These are phyloP conservation scores for Hypoxylon sp. DNA, from an alignment of 2,329 filamentous ascomycete species.

Conservation along the genomic window DNA sequence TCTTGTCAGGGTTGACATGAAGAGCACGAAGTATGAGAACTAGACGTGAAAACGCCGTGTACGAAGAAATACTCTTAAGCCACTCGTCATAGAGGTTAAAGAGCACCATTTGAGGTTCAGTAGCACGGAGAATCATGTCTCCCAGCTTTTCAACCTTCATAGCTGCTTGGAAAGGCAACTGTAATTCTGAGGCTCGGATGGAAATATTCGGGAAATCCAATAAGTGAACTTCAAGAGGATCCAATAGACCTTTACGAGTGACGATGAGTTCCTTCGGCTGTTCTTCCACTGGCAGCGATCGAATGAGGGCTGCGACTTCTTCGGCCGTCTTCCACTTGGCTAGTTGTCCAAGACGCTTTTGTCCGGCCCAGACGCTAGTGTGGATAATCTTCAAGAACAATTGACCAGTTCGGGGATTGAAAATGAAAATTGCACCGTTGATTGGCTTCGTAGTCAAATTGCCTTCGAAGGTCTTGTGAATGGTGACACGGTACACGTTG, in stretches of 20 bases:
- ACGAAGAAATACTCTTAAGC: slow-evolving; percentile 98
- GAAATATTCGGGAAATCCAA: slow-evolving; percentile 99
- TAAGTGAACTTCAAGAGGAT: slow-evolving; percentile 96
- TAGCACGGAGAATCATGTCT: slow-evolving; percentile 98
- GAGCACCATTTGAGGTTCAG: slow-evolving; percentile 99
- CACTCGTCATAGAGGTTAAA: slow-evolving; percentile 99
- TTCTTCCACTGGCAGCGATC: slow-evolving; percentile 95
- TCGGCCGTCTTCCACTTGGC: slow-evolving; percentile 99
- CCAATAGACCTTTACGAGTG: slow-evolving; percentile 94
- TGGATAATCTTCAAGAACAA: slow-evolving; percentile 99
- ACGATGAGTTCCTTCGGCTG: slow-evolving; percentile 99
- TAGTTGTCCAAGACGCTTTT: slow-evolving; percentile 97
- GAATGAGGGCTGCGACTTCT: slow-evolving; percentile 97
- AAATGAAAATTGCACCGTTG: slow-evolving; percentile 99
- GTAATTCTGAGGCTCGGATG: slow-evolving; percentile 95
- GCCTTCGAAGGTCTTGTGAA: slow-evolving; percentile 99
- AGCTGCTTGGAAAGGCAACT: slow-evolving; percentile 97
- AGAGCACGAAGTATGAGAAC: slow-evolving; percentile 93
- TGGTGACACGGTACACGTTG: slow-evolving; percentile 98
- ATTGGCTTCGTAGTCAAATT: slow-evolving; percentile 99
- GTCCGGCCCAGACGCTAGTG: slow-evolving; percentile 98
- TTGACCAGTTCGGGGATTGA: slow-evolving; percentile 98
- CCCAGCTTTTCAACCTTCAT: slow-evolving; percentile 99
- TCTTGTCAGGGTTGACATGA: slow-evolving; percentile 98
- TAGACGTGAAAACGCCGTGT: slow-evolving; percentile 96